Percentiles rank a stretch among this genome's conserved stretches.
Evolutionary conservation across 176 grass and related monocot genomes (phyloP).

Genomic region (Cymbopogon citratus): DNA sequence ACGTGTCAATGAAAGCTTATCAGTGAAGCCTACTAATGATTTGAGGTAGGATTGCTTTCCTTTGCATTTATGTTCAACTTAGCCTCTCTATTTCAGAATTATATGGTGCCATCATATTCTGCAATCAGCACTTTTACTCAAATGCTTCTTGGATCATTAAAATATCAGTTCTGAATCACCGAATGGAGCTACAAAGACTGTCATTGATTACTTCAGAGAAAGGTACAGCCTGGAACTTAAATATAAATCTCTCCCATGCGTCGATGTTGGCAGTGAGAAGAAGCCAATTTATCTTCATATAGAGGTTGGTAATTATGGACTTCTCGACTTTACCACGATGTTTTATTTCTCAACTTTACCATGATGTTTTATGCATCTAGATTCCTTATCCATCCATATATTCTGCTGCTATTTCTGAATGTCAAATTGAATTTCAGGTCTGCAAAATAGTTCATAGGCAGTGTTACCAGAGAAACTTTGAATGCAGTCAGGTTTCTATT

Average conservation of each 20-base stretch:
- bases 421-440: conserved; percentile 24
- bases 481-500: conserved; percentile 23
- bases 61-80: too few species aligned
- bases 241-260: conserved; percentile 45
- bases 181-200: background rate
- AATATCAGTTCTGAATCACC: background rate
- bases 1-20: conserved; percentile 32
- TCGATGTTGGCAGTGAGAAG: conserved; percentile 47
- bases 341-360: too few species aligned
- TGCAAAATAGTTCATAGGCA: conserved; percentile 54
- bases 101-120: too few species aligned
- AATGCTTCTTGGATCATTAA: too few species aligned
- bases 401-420: background rate
- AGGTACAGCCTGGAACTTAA: conserved; percentile 29
- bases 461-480: conserved; percentile 49
- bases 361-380: background rate
- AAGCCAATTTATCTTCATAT: conserved; percentile 59
- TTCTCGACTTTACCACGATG: too few species aligned
- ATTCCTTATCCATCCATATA: background rate
- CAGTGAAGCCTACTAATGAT: background rate
- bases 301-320: conserved; percentile 41
- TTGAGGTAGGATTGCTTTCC: too few species aligned
- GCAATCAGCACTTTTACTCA: too few species aligned
- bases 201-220: conserved; percentile 51
- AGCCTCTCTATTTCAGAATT: background rate